Percentiles rank a stretch among this genome's conserved stretches.
Evolutionary conservation across 2,329 filamentous ascomycete genomes (phyloP).

Genomic region (Beauveria brongniartii): DNA sequence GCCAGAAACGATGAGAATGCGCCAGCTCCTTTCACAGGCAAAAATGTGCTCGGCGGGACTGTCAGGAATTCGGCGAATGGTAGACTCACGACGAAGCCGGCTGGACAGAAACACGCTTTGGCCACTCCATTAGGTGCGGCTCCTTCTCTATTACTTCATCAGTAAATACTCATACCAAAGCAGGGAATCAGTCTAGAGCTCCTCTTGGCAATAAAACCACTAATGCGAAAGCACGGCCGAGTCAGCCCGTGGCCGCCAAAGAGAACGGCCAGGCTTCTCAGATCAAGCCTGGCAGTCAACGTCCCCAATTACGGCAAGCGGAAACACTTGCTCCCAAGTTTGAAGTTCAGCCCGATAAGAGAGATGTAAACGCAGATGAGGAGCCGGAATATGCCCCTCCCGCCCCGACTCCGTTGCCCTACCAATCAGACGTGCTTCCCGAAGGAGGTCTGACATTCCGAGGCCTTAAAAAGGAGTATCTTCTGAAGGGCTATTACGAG

Average conservation of each 20-base stretch:
- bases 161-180: neutral
- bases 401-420: constrained; percentile 54
- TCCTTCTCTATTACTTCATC: neutral
- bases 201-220: constrained; percentile 92
- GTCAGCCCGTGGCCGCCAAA: constrained; percentile 59
- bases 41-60: constrained; percentile 42
- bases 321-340: constrained; percentile 51
- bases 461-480: constrained; percentile 48
- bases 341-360: constrained; percentile 49
- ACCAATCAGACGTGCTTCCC: constrained; percentile 62
- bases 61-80: constrained; percentile 29
- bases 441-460: constrained; percentile 47
- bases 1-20: constrained; percentile 81
- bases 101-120: constrained; percentile 46
- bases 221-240: constrained; percentile 72
- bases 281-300: constrained; percentile 49
- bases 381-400: constrained; percentile 91
- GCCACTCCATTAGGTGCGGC: constrained; percentile 71
- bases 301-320: constrained; percentile 45
- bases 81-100: constrained; percentile 41
- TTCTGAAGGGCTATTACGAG: constrained; percentile 53
- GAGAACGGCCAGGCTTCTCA: constrained; percentile 52
- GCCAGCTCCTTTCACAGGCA: constrained; percentile 28
- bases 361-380: constrained; percentile 45
- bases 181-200: constrained; percentile 54